A percentile compares a stretch with the other conserved stretches of the same genome.
Conservation (phyloP, 2,329 filamentous ascomycete genomes). For the Penicillium sp. region DNA sequence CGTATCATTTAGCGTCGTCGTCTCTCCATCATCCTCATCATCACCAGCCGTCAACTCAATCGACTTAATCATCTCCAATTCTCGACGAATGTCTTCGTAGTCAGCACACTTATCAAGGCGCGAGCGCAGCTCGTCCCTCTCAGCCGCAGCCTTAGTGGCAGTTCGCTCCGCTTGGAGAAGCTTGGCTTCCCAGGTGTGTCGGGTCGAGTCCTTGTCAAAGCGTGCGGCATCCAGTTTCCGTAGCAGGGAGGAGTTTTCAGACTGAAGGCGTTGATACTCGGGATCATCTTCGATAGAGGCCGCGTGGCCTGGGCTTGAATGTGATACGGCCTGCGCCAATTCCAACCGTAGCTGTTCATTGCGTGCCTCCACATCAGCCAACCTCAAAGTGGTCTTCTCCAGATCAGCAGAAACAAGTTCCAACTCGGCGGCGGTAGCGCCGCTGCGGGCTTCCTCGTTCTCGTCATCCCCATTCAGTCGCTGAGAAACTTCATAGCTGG, state of each 20-base stretch:
- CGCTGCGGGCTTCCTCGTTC: conserved; percentile 58
- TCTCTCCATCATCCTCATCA: conserved; percentile 54
- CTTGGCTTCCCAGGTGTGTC: conserved; percentile 68
- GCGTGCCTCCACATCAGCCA: conserved; percentile 86
- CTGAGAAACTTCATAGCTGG: conserved; percentile 94
- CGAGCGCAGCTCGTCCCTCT: conserved; percentile 70
- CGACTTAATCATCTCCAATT: conserved; percentile 93
- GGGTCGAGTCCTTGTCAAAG: conserved; percentile 76
- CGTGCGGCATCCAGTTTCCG: conserved; percentile 79
- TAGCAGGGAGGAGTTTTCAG: conserved; percentile 87
- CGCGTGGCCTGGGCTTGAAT: conserved; percentile 56
- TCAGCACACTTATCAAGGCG: conserved; percentile 88
- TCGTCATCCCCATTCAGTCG: conserved; percentile 68
- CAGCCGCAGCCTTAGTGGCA: conserved; percentile 65
- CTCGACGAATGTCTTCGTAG: conserved; percentile 93
- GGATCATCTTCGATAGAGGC: conserved; percentile 79
- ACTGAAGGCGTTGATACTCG: conserved; percentile 76
- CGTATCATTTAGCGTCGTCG: conserved; percentile 33
- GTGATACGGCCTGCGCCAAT: conserved; percentile 79
- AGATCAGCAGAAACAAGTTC: conserved; percentile 90
- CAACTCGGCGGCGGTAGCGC: conserved; percentile 80
- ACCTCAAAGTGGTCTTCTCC: conserved; percentile 76
- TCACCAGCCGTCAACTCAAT: conserved; percentile 95
- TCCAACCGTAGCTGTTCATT: conserved; percentile 92
- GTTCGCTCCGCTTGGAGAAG: conserved; percentile 76